These are phyloP conservation scores for Botrytis cinerea DNA, from an alignment of 2,329 filamentous ascomycete genomes.

Conservation along the genomic window DNA sequence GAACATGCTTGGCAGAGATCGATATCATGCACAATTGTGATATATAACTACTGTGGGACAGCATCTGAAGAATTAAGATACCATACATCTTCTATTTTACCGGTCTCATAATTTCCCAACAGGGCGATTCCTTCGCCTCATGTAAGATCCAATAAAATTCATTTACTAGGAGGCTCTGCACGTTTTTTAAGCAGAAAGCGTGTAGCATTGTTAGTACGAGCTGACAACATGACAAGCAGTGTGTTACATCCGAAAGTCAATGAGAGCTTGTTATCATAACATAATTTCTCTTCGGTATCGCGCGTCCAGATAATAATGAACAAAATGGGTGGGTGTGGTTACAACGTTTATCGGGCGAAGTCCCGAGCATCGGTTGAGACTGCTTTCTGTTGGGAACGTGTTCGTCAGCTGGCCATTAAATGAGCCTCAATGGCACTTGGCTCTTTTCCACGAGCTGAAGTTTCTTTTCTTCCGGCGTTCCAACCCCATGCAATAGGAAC, in stretches of 20 bases:
- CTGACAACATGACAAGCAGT: neutral
- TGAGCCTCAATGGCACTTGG: neutral
- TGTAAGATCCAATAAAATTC: too few relatives aligned
- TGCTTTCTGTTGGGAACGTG: neutral
- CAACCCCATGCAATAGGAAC: neutral
- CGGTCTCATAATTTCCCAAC: neutral
- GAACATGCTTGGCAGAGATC: neutral
- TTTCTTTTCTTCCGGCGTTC: neutral
- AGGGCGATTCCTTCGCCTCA: too few relatives aligned
- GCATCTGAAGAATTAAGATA: neutral
- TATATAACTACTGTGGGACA: neutral
- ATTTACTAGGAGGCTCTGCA: neutral
- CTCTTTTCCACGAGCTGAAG: neutral
- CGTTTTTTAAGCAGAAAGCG: neutral
- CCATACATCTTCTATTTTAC: rapidly evolving
- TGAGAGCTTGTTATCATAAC: neutral
- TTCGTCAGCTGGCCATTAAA: too few relatives aligned
- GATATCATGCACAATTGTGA: neutral
- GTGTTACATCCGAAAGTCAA: too few relatives aligned
- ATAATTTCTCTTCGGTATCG: neutral
- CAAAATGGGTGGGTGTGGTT: neutral
- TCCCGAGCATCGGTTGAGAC: neutral
- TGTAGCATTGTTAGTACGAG: neutral
- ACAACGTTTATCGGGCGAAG: neutral
- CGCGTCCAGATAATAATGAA: neutral